A percentile compares a stretch with the other conserved stretches of the same genome.
Evolutionary conservation across 495 filamentous ascomycete genomes (phyloP).

Genomic region (Aspergillus cristatus): DNA sequence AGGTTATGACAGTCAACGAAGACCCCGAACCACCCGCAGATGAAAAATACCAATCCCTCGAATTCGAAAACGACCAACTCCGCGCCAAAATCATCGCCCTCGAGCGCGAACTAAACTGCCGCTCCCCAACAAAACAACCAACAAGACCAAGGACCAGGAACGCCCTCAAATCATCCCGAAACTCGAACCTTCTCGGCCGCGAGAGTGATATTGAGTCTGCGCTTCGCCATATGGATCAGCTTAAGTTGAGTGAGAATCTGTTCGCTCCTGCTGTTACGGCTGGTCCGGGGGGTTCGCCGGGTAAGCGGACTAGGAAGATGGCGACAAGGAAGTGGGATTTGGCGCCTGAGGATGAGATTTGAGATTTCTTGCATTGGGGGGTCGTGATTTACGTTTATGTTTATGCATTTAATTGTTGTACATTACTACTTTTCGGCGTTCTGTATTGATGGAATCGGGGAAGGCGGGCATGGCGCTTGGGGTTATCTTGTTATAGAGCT

Average conservation of each 20-base stretch:
- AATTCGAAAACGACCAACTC: constrained; percentile 40
- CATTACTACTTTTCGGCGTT: too few species aligned
- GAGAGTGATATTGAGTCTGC: constrained; percentile 38
- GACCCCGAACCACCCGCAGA: constrained; percentile 29
- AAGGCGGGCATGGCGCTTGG: too few species aligned
- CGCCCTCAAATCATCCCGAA: constrained; percentile 13
- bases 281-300: constrained; percentile 15
- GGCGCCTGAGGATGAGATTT: constrained; percentile 44
- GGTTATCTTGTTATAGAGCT: too few species aligned
- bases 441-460: too few species aligned
- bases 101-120: constrained; percentile 38
- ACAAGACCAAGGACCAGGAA: constrained; percentile 29
- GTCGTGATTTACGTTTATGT: too few species aligned
- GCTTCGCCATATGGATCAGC: constrained; percentile 33
- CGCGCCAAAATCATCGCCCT: constrained; percentile 33
- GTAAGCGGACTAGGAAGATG: constrained; percentile 45
- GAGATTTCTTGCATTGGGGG: constrained; percentile 5
- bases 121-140: constrained; percentile 41
- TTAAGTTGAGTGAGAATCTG: constrained; percentile 34
- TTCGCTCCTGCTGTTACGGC: constrained; percentile 19
- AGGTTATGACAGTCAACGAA: constrained; percentile 33
- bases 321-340: constrained; percentile 48
- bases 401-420: too few species aligned
- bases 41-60: constrained; percentile 31
- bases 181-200: constrained; percentile 22